Evolutionary conservation across 208 protist species (phyloP).

Genomic region (Trypanosoma rangeli): DNA sequence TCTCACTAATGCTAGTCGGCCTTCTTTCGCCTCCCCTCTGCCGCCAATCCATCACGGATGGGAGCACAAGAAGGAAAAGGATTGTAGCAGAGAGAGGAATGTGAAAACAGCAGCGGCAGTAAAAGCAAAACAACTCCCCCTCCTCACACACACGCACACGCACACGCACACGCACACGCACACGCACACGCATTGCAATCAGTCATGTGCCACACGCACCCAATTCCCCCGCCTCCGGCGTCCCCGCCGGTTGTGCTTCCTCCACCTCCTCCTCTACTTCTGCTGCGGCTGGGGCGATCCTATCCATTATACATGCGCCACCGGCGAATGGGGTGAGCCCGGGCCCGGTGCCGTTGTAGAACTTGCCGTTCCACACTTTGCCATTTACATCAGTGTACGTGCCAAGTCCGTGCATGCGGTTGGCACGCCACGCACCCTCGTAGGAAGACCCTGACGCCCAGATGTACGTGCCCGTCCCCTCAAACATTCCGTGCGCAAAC

Average conservation of each 20-base stretch:
- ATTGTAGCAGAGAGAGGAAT: slow-evolving; percentile 16
- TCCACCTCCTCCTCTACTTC: not conserved
- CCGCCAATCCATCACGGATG: not conserved
- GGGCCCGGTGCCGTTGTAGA: slow-evolving; percentile 79
- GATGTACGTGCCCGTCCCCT: slow-evolving; percentile 71
- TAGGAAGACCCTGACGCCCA: slow-evolving; percentile 75
- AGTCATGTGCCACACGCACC: too few relatives aligned
- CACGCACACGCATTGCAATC: not conserved
- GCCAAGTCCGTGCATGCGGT: slow-evolving; percentile 87
- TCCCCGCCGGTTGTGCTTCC: not conserved
- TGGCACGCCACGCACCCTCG: slow-evolving; percentile 69
- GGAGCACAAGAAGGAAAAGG: slow-evolving; percentile 12
- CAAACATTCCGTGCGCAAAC: slow-evolving; percentile 64
- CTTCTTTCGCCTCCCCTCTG: not conserved
- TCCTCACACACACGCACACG: slow-evolving; percentile 2
- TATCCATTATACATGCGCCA: not conserved
- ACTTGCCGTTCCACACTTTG: slow-evolving; percentile 75
- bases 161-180: not conserved
- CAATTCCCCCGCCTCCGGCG: not conserved
- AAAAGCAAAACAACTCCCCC: slow-evolving; percentile 3
- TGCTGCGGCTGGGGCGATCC: not conserved
- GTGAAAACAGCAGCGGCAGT: slow-evolving; percentile 2
- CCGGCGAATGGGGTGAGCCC: slow-evolving; percentile 44
- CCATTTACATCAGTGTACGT: slow-evolving; percentile 77
- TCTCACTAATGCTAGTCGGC: too few relatives aligned